Evolutionary conservation across 1,284 basidiomycete species (phyloP), one percentile per base, ranked within the genome.

Genomic region (Anthracocystis panici-leucophaei): DNA sequence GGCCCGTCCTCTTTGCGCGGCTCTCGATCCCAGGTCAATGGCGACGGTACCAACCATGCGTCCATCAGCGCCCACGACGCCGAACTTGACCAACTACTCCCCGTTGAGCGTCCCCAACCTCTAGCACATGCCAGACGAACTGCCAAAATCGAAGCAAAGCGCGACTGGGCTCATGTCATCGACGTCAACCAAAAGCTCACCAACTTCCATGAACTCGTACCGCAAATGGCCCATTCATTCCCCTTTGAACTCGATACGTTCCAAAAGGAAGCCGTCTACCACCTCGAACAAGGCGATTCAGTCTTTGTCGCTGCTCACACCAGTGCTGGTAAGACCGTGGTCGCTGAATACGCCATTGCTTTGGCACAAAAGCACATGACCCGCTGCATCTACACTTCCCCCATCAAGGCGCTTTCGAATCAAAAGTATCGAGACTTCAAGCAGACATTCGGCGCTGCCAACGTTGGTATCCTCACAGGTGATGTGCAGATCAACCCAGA

Each of bases 391-490:
- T 99, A 99, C 85, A 99, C 97, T 0, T 97, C 95, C 1, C 97
- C 97, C 0, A 99, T 99, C 86, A 99, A 99, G 83, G 97, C 97
- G 0, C 88, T 99, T 6, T 98, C 96, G 7, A 99, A 99, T 85
- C 97, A 99, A 83, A 99, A 99, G 86, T 99, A 97, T 86, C 90
- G 97, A 52, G 97, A 99, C 86, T 99, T 99, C 88, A 99, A 98
- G 86, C 92, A 93, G 82, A 95, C 94, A 0, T 99, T 98, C 82
- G 93, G 93, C 14, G 90, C 94, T 1, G 89, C 91, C 14, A 94
- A 93, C 21, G 93, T 99, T 46, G 97, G 97, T 58, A 99, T 99
- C 68, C 87, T 99, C 54, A 99, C 97, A 0, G 97, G 97, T 65
- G 97, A 99, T 87, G 96, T 99, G 11, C 96, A 99, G 86, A 98